Conservation (phyloP, 139 green algal species). For the Chlorella sp. region DNA sequence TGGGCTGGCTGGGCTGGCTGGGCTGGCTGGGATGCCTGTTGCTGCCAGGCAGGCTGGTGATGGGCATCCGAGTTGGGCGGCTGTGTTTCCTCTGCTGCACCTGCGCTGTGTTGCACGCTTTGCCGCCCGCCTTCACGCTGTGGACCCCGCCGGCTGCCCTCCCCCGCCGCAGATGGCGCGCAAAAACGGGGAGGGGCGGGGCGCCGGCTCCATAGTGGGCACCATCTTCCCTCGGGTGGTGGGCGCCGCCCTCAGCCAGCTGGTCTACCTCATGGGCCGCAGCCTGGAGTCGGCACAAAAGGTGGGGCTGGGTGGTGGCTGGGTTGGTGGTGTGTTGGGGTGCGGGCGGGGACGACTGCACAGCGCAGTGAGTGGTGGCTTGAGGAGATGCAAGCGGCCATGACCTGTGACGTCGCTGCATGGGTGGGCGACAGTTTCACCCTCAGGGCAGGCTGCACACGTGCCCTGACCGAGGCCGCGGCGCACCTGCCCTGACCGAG, state of each 20-base stretch:
- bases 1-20: not conserved
- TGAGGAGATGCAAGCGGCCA: not conserved
- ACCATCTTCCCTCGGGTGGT: conserved; percentile 13
- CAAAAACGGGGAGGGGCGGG: not conserved
- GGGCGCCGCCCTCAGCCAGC: conserved; percentile 12
- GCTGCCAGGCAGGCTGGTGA: not conserved
- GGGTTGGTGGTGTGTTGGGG: too few species aligned
- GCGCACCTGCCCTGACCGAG: too few species aligned
- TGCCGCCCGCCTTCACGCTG: not conserved
- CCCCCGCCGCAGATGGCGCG: not conserved
- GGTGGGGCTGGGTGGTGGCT: not conserved
- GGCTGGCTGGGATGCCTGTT: not conserved
- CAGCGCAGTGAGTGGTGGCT: too few species aligned
- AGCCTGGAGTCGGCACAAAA: conserved; percentile 12
- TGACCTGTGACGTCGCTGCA: not conserved
- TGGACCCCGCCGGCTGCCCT: not conserved
- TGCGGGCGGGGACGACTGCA: too few species aligned
- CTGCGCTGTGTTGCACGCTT: not conserved
- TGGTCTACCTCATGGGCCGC: conserved; percentile 23
- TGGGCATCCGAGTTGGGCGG: not conserved
- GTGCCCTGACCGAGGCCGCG: too few species aligned
- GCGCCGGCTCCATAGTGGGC: not conserved
- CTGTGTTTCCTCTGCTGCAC: not conserved
- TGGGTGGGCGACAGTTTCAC: not conserved
- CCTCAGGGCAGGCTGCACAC: not conserved